Percentiles rank a stretch among this genome's conserved stretches.
Conservation (phyloP, 495 filamentous ascomycete genomes). For the Annulohypoxylon bovei region DNA sequence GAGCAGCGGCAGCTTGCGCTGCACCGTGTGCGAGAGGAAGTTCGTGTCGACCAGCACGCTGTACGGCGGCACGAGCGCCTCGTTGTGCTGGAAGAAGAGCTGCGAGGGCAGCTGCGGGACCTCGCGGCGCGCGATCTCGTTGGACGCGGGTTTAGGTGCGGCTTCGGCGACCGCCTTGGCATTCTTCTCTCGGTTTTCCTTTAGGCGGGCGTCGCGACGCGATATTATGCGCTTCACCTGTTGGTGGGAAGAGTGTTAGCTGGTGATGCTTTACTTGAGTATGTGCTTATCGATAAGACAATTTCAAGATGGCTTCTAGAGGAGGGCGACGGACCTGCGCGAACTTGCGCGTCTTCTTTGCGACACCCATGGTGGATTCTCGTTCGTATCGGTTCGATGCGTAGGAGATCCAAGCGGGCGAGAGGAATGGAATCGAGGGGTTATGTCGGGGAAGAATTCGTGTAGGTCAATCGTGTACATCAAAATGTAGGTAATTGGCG, state of each 20-base stretch:
- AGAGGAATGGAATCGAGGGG: background rate
- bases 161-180: conserved; percentile 61
- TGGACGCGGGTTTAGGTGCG: conserved; percentile 58
- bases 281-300: conserved; percentile 36
- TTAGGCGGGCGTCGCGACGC: conserved; percentile 68
- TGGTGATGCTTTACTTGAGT: background rate
- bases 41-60: conserved; percentile 88
- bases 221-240: conserved; percentile 72
- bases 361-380: conserved; percentile 64
- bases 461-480: background rate
- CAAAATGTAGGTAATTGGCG: background rate
- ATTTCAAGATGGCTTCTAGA: background rate
- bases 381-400: background rate
- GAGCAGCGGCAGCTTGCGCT: conserved; percentile 86
- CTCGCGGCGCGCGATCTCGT: conserved; percentile 69
- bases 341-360: conserved; percentile 74
- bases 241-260: background rate
- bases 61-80: conserved; percentile 89
- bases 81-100: conserved; percentile 96
- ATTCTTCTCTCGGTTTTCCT: conserved; percentile 62
- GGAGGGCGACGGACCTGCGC: conserved; percentile 23
- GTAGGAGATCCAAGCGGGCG: background rate
- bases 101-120: conserved; percentile 82
- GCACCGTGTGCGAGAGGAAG: conserved; percentile 91
- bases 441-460: background rate